These are phyloP conservation scores for Acorus calamus DNA, from an alignment of 106 monocot genomes.

Conservation along the genomic window DNA sequence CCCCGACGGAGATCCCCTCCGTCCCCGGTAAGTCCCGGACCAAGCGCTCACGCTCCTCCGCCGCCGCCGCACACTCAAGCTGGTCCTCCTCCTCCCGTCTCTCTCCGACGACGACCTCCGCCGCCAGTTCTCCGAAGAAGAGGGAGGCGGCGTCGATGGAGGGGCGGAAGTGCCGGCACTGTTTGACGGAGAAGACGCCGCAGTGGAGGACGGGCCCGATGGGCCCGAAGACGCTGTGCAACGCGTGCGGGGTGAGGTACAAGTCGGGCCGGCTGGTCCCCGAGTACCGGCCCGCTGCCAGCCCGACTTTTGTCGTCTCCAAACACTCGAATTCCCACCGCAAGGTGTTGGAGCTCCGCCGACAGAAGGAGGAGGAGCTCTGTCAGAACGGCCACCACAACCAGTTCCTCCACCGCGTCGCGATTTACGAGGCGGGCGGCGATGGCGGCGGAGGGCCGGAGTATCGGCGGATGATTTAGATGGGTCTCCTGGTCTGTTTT, in stretches of 20 bases:
- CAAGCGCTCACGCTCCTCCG: too few species aligned
- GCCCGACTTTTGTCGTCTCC: conserved; percentile 7
- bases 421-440: too few species aligned
- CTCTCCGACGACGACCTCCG: too few species aligned
- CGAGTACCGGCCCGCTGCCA: conserved; percentile 9
- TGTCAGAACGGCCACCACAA: too few species aligned
- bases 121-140: background rate
- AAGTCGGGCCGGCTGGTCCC: conserved; percentile 7
- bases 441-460: too few species aligned
- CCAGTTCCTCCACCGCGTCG: too few species aligned
- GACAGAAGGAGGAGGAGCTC: conserved; percentile 1
- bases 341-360: conserved; percentile 14
- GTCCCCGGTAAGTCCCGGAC: too few species aligned
- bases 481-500: too few species aligned
- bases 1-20: background rate
- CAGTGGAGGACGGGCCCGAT: conserved; percentile 5
- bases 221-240: conserved; percentile 14
- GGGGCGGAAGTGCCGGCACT: conserved; percentile 6
- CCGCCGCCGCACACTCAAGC: background rate
- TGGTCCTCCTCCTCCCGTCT: too few species aligned
- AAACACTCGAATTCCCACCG: conserved; percentile 13
- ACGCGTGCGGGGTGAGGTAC: conserved; percentile 13
- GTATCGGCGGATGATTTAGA: too few species aligned
- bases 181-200: conserved; percentile 6
- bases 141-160: background rate